Base-by-base conservation (phyloP, 225 moss, liverwort and hornwort species). In the Polytrichum formosum region DNA sequence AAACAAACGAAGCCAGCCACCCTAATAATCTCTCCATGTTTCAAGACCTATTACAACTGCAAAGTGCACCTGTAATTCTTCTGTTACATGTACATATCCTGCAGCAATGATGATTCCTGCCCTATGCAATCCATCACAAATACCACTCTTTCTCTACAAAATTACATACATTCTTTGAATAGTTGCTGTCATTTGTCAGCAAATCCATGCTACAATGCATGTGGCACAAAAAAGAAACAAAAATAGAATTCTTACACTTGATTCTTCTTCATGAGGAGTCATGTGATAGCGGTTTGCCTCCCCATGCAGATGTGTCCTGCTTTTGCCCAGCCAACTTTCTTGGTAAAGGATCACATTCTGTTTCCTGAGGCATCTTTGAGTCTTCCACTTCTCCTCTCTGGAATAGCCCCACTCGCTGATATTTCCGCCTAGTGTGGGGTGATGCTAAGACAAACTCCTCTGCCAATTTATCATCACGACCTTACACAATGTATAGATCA, bases 231-330 rank as follows among this genome's bases (percentile, higher is more conserved):
- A n/a, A 31, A 31, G 31, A 31, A 31, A 20, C 19, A 56, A 64
- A 56, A 73, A 31, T 69, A 73, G 61, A 54, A 58, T 72, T 77
- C 87, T 28, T 84, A 88, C 84, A 88, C 84, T 59, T 79, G 60
- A 66, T 77, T 84, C 56, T 66, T 81, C 75, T 88, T 82, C 65
- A 73, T 22, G 54, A 29, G 26, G 56, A 66, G 25, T 81, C 71
- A 71, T 74, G 70, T 26, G 77, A 26, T 66, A 64, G 46, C 53
- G 67, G 70, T 63, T 77, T 81, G 70, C 70, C 77, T 66, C 81
- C 77, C 61, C 71, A 64, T 23, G 19, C 61, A 53, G 70, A 37
- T 65, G 70, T 33, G 29, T 65, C 76, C 9, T 55, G 69, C 37
- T 31, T 76, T 21, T 60, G 56, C 6, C 21, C 26, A 54, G 59